These are phyloP conservation scores for Myriosclerotinia scirpicola DNA, from an alignment of 2,329 filamentous ascomycete species.

Conservation along the genomic window DNA sequence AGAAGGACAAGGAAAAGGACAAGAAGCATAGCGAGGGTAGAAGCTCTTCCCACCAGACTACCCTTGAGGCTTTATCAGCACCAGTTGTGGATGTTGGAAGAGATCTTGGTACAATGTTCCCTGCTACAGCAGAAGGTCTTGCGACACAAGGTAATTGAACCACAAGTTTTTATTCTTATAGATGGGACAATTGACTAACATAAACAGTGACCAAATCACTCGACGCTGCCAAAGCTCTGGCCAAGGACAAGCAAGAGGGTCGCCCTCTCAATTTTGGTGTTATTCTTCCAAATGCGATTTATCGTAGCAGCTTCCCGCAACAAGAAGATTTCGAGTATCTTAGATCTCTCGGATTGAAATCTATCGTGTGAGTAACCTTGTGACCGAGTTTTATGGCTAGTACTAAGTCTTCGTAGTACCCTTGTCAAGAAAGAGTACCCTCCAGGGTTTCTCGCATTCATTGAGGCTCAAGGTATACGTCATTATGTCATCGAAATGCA, in stretches of 20 bases:
- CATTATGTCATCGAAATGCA: conserved; percentile 76
- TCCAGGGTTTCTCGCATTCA: conserved; percentile 58
- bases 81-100: conserved; percentile 28
- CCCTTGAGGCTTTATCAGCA: conserved; percentile 15
- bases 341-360: conserved; percentile 67
- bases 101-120: conserved; percentile 26
- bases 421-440: conserved; percentile 62
- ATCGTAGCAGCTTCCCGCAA: conserved; percentile 78
- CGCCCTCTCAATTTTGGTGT: conserved; percentile 72
- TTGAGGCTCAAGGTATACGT: conserved; percentile 64
- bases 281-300: conserved; percentile 68
- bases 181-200: conserved; percentile 28
- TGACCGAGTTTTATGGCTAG: neutral
- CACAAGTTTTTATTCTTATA: too few species aligned
- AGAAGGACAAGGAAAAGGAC: conserved; percentile 26
- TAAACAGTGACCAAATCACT: conserved; percentile 27
- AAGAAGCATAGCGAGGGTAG: conserved; percentile 16
- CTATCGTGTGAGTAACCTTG: conserved; percentile 63
- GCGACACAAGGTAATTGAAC: conserved; percentile 29
- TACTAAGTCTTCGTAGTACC: conserved; percentile 47
- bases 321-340: conserved; percentile 70
- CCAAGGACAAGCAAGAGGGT: conserved; percentile 29
- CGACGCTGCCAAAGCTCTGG: conserved; percentile 25
- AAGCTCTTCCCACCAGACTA: conserved; percentile 20
- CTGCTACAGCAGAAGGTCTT: conserved; percentile 28